Percentiles rank a stretch among this genome's conserved stretches.
These are phyloP conservation scores for Microdochium nivale DNA, from an alignment of 2,329 filamentous ascomycete species.

Conservation along the genomic window DNA sequence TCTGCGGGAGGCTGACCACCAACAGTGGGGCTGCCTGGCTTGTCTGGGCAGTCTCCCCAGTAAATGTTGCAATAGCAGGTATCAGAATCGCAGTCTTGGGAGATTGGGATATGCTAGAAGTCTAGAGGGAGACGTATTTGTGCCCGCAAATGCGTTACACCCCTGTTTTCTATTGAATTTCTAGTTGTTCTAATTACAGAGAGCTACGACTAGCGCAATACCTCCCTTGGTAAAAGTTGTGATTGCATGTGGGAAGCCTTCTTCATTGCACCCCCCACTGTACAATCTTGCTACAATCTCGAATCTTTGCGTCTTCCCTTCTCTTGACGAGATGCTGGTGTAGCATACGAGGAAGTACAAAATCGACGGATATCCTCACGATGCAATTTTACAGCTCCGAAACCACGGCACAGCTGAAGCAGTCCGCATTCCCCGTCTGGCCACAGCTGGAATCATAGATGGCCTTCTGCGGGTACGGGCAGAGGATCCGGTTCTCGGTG, in stretches of 20 bases:
- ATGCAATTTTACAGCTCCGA: not conserved
- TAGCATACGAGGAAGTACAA: not conserved
- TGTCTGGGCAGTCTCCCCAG: too few relatives aligned
- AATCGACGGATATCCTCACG: not conserved
- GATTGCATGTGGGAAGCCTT: not conserved
- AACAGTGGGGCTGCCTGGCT: too few relatives aligned
- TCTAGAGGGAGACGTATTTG: not conserved
- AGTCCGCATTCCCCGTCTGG: not conserved
- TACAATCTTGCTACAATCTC: not conserved
- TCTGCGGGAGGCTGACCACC: too few relatives aligned
- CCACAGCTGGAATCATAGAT: not conserved
- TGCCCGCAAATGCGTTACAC: not conserved
- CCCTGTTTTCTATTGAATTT: too few relatives aligned
- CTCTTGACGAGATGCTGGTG: not conserved
- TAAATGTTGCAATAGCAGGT: not conserved
- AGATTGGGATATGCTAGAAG: not conserved
- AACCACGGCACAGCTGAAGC: not conserved
- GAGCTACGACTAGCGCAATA: not conserved
- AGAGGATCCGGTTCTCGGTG: not conserved
- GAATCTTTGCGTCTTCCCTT: not conserved
- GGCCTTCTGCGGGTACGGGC: not conserved
- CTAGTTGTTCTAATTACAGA: too few relatives aligned
- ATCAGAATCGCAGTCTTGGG: not conserved
- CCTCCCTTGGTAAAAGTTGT: not conserved
- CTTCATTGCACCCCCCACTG: not conserved